Conservation (phyloP, 2,329 filamentous ascomycete genomes). For the Aspergillus vadensis region DNA sequence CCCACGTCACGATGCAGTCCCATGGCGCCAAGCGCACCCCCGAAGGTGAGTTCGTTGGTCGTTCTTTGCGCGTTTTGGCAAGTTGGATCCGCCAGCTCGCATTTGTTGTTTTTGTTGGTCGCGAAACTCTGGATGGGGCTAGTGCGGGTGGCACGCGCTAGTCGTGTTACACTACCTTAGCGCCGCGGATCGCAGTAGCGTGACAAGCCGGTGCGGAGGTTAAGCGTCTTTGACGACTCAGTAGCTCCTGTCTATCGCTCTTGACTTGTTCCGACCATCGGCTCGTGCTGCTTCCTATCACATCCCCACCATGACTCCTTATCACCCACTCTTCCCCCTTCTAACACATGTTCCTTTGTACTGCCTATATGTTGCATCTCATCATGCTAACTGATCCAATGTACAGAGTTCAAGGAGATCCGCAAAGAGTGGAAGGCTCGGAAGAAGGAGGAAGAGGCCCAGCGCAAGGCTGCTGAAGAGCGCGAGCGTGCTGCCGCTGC, state of each 20-base stretch:
- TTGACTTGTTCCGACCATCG: constrained; percentile 21
- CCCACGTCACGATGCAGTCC: constrained; percentile 98
- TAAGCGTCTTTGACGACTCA: constrained; percentile 34
- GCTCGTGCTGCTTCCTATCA: constrained; percentile 8
- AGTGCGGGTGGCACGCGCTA: constrained; percentile 43
- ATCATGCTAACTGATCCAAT: constrained; percentile 26
- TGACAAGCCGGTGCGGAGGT: constrained; percentile 49
- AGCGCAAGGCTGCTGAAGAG: constrained; percentile 88
- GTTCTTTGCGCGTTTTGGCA: constrained; percentile 11
- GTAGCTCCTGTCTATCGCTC: constrained; percentile 19
- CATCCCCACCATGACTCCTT: constrained; percentile 3
- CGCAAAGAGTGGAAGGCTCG: constrained; percentile 98
- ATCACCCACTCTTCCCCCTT: background rate
- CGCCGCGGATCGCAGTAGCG: constrained; percentile 58
- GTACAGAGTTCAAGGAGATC: constrained; percentile 94
- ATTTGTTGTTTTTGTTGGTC: constrained; percentile 29
- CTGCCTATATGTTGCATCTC: background rate
- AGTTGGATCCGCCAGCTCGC: constrained; percentile 22
- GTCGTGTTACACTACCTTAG: constrained; percentile 53
- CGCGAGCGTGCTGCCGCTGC: constrained; percentile 68
- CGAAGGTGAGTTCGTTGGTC: constrained; percentile 70
- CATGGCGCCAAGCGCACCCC: constrained; percentile 93
- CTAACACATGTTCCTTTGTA: background rate
- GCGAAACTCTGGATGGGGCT: constrained; percentile 44
- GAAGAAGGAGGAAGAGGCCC: constrained; percentile 96